Conservation (phyloP, 73 alveolate genomes). For the Tetrahymena elliotti region DNA sequence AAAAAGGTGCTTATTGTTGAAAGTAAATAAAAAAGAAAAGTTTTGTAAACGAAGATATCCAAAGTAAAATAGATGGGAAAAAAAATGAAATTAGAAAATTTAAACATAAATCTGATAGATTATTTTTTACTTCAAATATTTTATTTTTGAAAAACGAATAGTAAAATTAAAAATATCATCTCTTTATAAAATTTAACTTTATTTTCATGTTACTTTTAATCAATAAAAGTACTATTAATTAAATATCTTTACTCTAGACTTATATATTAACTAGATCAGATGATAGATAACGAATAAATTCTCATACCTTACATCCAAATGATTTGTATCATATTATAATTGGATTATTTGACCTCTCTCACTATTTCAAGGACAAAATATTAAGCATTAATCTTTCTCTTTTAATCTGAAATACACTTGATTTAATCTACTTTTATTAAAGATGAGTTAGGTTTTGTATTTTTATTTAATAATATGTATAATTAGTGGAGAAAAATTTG, state of each 20-base stretch:
- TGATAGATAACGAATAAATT: neutral
- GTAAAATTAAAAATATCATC: no score
- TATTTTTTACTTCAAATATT: no score
- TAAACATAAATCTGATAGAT: no score
- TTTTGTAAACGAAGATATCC: neutral
- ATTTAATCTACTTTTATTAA: no score
- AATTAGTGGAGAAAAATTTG: neutral
- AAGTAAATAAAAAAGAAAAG: no score
- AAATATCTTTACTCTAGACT: neutral
- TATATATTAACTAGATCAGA: neutral
- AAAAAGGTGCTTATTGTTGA: neutral
- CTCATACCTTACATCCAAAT: neutral
- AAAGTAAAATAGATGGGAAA: neutral
- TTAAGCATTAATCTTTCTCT: neutral
- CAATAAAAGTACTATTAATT: neutral
- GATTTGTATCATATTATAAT: neutral
- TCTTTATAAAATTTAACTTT: no score
- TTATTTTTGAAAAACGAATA: neutral
- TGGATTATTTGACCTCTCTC: neutral
- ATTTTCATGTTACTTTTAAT: neutral
- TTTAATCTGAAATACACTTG: no score
- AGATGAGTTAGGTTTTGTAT: no score
- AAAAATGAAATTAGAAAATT: neutral
- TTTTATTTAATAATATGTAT: no score
- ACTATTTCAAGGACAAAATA: neutral